Evolutionary conservation across 306 rosid species (phyloP).

Genomic region (Erythrophleum fordii): DNA sequence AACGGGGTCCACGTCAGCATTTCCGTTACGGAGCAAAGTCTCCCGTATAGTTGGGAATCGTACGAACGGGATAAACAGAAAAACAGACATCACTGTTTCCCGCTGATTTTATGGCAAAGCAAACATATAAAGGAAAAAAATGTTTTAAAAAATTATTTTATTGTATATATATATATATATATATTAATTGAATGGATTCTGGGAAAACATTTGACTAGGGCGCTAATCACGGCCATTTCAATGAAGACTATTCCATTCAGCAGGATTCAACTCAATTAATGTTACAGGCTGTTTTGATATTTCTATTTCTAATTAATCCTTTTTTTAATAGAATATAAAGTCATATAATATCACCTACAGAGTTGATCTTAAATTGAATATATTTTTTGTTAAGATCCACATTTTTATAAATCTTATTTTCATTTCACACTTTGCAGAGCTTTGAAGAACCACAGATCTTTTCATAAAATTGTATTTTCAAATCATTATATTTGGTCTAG

Average conservation of each 20-base stretch:
- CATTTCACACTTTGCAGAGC: neutral
- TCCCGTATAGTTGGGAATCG: slow-evolving; percentile 37
- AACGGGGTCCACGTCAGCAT: slow-evolving; percentile 34
- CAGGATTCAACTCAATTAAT: slow-evolving; percentile 42
- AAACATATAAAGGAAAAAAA: slow-evolving; percentile 37
- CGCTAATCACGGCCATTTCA: slow-evolving; percentile 75
- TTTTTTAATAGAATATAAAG: neutral
- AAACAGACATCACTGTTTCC: slow-evolving; percentile 46
- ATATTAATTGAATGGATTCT: slow-evolving; percentile 29
- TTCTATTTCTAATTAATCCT: no score
- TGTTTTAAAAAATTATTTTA: neutral
- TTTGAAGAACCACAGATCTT: neutral
- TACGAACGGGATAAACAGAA: slow-evolving; percentile 45
- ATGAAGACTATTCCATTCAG: slow-evolving; percentile 46
- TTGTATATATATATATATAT: no score
- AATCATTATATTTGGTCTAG: neutral
- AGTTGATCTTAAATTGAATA: neutral
- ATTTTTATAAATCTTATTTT: neutral
- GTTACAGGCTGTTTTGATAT: slow-evolving; percentile 32
- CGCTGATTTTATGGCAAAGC: slow-evolving; percentile 64
- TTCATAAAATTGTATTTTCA: neutral
- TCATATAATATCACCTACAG: neutral
- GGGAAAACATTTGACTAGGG: slow-evolving; percentile 56
- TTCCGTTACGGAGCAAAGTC: slow-evolving; percentile 11
- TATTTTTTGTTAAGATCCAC: neutral